Percentiles rank a stretch among this genome's conserved stretches.
Conservation (phyloP, 768 basidiomycete genomes). For the Holtermanniella nyarrowii region DNA sequence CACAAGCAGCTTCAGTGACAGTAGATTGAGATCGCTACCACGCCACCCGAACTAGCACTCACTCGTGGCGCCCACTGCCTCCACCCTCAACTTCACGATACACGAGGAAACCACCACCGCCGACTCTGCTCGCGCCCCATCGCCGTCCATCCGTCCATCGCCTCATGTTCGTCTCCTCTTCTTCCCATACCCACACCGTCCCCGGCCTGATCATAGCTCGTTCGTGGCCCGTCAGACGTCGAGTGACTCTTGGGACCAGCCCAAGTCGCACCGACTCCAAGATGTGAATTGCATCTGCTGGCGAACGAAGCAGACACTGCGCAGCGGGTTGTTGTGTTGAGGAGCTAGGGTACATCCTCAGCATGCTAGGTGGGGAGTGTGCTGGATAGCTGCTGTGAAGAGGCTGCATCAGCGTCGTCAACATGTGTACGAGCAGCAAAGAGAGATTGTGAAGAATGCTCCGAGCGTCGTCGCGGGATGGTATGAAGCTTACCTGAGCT, state of each 20-base stretch:
- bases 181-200: constrained; percentile 40
- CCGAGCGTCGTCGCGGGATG: no score
- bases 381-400: no score
- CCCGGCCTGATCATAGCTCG: constrained; percentile 28
- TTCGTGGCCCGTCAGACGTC: constrained; percentile 36
- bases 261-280: constrained; percentile 34
- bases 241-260: constrained; percentile 31
- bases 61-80: constrained; percentile 14
- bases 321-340: constrained; percentile 36
- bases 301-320: constrained; percentile 29
- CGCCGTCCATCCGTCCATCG: constrained; percentile 34
- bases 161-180: constrained; percentile 38
- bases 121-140: constrained; percentile 34
- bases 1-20: neutral
- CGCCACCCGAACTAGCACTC: neutral
- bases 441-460: no score
- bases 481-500: no score
- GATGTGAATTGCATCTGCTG: constrained; percentile 33
- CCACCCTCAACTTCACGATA: constrained; percentile 9
- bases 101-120: constrained; percentile 32
- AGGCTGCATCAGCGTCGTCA: no score
- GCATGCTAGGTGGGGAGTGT: no score
- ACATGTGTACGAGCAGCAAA: no score
- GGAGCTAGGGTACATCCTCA: constrained; percentile 1
- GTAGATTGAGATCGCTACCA: neutral